Percentiles rank a stretch among this genome's conserved stretches.
phyloP scores from a whole-genome alignment of 2,329 filamentous ascomycete species.

The Phaeosphaeria sp. region DNA sequence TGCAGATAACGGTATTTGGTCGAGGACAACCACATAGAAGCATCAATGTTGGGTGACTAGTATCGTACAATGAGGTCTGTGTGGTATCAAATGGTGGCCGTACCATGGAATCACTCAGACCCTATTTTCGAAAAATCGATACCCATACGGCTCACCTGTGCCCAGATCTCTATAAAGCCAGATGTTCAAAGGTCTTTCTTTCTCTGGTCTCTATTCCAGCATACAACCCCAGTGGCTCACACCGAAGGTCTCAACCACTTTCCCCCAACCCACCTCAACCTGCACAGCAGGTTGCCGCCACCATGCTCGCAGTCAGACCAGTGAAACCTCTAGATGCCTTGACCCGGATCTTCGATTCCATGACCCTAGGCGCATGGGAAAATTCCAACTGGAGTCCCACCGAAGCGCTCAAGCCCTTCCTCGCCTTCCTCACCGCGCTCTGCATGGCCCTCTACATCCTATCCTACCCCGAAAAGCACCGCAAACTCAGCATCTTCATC shows the following conservation, averaged over 20 bases:
- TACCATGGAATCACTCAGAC: neutral
- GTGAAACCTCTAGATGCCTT: neutral
- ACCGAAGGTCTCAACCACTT: neutral
- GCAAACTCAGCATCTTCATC: constrained; percentile 13
- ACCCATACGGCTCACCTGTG: neutral
- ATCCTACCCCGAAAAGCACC: constrained; percentile 19
- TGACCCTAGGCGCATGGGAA: neutral
- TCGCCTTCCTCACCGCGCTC: neutral
- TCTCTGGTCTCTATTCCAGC: neutral
- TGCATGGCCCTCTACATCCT: constrained; percentile 19
- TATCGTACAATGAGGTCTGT: neutral
- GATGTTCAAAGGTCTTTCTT: neutral
- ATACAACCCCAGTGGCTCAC: neutral
- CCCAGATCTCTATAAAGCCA: neutral
- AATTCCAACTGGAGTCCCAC: neutral
- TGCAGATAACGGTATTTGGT: neutral
- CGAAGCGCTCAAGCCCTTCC: neutral
- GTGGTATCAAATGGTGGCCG: neutral
- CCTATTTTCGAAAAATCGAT: neutral
- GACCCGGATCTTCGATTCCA: neutral
- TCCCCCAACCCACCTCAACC: neutral
- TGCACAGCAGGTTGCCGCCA: neutral
- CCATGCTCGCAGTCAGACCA: neutral
- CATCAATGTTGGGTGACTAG: neutral
- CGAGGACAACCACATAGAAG: neutral